phyloP scores from a whole-genome alignment of 2,329 filamentous ascomycete species.

The Cladobotryum protrusum region DNA sequence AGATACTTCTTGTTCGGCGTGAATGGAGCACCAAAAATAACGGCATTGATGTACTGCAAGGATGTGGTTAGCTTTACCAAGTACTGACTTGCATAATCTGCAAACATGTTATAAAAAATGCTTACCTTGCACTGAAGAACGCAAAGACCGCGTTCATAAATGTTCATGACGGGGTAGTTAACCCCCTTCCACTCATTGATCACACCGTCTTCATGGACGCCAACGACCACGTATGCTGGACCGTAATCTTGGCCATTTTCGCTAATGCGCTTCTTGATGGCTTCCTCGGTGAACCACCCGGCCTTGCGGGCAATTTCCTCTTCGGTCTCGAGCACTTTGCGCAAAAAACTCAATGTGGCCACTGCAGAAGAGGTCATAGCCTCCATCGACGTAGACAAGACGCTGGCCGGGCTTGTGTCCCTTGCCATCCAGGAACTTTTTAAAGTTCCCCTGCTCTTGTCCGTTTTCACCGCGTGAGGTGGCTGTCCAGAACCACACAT shows the following conservation, averaged over 20 bases:
- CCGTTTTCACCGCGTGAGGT: constrained; percentile 35
- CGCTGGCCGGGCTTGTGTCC: constrained; percentile 69
- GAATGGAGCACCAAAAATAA: constrained; percentile 87
- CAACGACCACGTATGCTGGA: constrained; percentile 82
- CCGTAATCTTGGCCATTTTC: constrained; percentile 62
- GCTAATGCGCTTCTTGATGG: constrained; percentile 54
- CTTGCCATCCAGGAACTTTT: constrained; percentile 63
- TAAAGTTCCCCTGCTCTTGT: constrained; percentile 61
- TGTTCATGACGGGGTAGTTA: constrained; percentile 99
- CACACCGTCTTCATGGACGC: constrained; percentile 88
- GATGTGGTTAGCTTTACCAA: neutral
- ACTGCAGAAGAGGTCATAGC: constrained; percentile 93
- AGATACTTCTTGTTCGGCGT: constrained; percentile 76
- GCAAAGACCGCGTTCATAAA: constrained; percentile 91
- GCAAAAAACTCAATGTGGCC: constrained; percentile 95
- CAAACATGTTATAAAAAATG: constrained; percentile 6
- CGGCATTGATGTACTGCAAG: constrained; percentile 71
- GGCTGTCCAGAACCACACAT: constrained; percentile 78
- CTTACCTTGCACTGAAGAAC: constrained; percentile 87
- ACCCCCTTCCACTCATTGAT: constrained; percentile 96
- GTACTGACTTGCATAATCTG: neutral
- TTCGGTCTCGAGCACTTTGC: constrained; percentile 67
- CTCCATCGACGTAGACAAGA: constrained; percentile 91
- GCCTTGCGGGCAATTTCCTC: constrained; percentile 58
- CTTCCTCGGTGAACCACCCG: constrained; percentile 69